phyloP scores from a whole-genome alignment of 805 yeast species.

The Myxozyma lipomycoides region DNA sequence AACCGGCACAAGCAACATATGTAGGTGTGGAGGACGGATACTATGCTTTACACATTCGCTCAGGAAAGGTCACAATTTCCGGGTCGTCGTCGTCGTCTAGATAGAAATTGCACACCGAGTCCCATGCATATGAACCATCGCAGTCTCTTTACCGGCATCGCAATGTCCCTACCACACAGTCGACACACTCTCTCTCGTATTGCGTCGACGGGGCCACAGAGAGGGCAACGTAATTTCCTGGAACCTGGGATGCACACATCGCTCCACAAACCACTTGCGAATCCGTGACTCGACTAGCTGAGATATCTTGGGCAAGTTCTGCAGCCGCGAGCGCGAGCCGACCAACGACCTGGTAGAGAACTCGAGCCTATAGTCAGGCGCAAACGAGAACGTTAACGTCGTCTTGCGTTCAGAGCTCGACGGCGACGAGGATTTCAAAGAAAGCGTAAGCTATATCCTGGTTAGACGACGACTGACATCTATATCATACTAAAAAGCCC shows the following conservation, averaged over 20 bases:
- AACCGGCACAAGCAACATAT: too few relatives aligned
- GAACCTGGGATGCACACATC: conserved; percentile 91
- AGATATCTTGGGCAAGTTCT: conserved; percentile 88
- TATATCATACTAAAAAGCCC: not conserved
- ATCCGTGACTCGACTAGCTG: conserved; percentile 77
- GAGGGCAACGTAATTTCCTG: conserved; percentile 82
- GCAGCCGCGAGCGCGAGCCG: conserved; percentile 88
- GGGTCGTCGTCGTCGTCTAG: too few relatives aligned
- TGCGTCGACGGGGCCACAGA: conserved; percentile 53
- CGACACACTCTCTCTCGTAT: conserved; percentile 28
- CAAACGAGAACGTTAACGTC: conserved; percentile 80
- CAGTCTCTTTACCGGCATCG: too few relatives aligned
- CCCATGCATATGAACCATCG: too few relatives aligned
- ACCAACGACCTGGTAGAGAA: conserved; percentile 83
- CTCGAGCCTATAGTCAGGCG: conserved; percentile 86
- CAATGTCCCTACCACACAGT: not conserved
- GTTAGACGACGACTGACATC: not conserved
- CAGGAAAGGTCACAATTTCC: too few relatives aligned
- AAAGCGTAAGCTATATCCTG: conserved; percentile 54
- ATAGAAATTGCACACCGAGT: too few relatives aligned
- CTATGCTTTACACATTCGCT: too few relatives aligned
- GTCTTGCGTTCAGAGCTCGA: conserved; percentile 38
- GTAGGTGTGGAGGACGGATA: too few relatives aligned
- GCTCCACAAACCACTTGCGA: conserved; percentile 83
- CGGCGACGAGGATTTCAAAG: conserved; percentile 39